Conservation (phyloP, 2,329 filamentous ascomycete genomes). For the Grosmannia huntii region DNA sequence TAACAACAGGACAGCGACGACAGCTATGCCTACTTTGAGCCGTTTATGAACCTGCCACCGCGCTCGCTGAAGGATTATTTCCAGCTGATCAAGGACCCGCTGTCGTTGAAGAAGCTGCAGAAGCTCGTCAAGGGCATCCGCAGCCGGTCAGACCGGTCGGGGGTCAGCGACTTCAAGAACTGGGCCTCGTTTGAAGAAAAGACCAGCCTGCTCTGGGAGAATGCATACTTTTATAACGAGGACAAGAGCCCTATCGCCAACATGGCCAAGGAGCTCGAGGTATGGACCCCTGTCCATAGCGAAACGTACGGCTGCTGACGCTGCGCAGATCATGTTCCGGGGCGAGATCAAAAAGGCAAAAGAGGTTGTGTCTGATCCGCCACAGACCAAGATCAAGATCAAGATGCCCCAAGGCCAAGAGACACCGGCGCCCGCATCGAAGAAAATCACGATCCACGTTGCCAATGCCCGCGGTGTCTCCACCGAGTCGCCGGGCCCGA, state of each 20-base stretch:
- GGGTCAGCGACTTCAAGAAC: constrained; percentile 57
- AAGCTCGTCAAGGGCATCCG: constrained; percentile 64
- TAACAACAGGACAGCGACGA: constrained; percentile 25
- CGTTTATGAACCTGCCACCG: constrained; percentile 68
- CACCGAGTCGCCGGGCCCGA: constrained; percentile 38
- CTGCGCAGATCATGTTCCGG: constrained; percentile 37
- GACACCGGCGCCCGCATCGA: constrained; percentile 28
- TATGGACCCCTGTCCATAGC: constrained; percentile 24
- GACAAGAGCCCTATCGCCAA: constrained; percentile 76
- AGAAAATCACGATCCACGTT: constrained; percentile 62
- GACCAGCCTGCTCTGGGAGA: constrained; percentile 71
- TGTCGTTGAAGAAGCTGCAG: constrained; percentile 65
- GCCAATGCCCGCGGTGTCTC: constrained; percentile 41
- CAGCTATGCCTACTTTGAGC: constrained; percentile 55
- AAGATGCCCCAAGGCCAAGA: constrained; percentile 46
- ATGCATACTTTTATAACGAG: constrained; percentile 83
- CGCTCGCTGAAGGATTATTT: constrained; percentile 76
- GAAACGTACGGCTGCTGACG: neutral
- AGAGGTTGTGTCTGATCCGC: constrained; percentile 56
- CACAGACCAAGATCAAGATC: constrained; percentile 67
- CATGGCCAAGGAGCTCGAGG: constrained; percentile 68
- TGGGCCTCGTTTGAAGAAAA: constrained; percentile 77
- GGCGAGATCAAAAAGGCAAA: constrained; percentile 59
- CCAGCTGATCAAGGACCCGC: constrained; percentile 65
- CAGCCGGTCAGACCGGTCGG: constrained; percentile 52